phyloP scores from a whole-genome alignment of 495 filamentous ascomycete genomes.

The Emericellopsis terricola region DNA sequence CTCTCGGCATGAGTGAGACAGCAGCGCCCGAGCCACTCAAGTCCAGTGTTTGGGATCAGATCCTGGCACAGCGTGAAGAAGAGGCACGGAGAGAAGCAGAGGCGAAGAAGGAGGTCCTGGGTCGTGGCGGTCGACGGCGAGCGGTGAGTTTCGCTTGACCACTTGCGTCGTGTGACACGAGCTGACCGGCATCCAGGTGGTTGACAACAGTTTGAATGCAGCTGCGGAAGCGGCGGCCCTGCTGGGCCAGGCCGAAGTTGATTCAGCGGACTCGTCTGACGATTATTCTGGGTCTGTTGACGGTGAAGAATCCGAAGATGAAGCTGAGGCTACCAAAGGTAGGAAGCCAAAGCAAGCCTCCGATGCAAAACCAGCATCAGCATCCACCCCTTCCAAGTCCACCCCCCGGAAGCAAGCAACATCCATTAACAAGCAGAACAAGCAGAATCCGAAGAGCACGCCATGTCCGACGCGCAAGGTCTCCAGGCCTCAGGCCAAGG shows the following conservation, averaged over 20 bases:
- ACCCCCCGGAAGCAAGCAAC: no score
- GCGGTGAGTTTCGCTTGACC: no score
- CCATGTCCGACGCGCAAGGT: no score
- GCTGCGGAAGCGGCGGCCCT: no score
- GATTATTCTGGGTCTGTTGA: conserved; percentile 7
- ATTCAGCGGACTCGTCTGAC: conserved; percentile 1
- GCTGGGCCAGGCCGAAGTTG: no score
- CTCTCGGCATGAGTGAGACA: conserved; percentile 35
- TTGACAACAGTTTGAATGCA: no score
- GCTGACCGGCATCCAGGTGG: no score
- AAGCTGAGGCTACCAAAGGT: conserved; percentile 4
- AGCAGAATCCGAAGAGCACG: neutral
- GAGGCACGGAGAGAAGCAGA: conserved; percentile 51
- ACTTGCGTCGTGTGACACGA: no score
- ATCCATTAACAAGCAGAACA: neutral
- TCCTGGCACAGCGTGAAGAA: conserved; percentile 64
- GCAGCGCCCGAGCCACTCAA: conserved; percentile 35
- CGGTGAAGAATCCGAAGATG: conserved; percentile 11
- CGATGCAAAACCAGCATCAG: neutral
- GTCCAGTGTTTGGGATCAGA: conserved; percentile 70
- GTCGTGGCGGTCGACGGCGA: conserved; percentile 58
- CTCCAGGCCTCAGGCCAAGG: no score
- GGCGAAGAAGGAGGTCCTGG: conserved; percentile 47
- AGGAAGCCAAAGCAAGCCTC: neutral
- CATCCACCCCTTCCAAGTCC: no score